Evolutionary conservation across 257 asterid genomes (phyloP).

Genomic region (Voacanga thouarsii): DNA sequence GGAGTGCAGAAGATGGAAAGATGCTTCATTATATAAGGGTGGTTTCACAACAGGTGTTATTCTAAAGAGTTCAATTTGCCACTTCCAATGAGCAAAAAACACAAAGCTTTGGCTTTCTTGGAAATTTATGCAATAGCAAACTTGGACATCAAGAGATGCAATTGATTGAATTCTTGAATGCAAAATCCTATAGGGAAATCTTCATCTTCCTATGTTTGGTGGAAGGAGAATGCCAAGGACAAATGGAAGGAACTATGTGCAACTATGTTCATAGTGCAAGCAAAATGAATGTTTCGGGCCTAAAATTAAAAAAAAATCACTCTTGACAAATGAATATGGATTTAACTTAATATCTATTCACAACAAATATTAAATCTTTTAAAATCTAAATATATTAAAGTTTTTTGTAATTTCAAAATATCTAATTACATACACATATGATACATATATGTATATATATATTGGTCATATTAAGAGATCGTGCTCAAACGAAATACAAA

Average conservation of each 20-base stretch:
- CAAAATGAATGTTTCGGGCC: not conserved
- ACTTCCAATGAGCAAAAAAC: not conserved
- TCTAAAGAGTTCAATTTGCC: not conserved
- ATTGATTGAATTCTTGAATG: not conserved
- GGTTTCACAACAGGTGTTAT: not conserved
- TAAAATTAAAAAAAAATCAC: not conserved
- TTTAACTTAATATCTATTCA: too few species aligned
- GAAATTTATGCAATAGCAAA: not conserved
- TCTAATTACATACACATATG: too few species aligned
- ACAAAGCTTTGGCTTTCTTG: too few species aligned
- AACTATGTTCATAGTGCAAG: not conserved
- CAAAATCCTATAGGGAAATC: not conserved
- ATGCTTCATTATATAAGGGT: not conserved
- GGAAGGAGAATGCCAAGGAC: not conserved
- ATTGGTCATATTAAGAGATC: too few species aligned
- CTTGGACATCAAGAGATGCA: not conserved
- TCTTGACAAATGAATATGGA: not conserved
- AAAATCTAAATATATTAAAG: too few species aligned
- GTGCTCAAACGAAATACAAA: not conserved
- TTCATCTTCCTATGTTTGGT: not conserved
- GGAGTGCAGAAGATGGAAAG: not conserved
- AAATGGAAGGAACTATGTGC: not conserved
- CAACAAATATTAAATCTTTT: too few species aligned
- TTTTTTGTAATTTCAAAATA: too few species aligned
- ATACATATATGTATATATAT: too few species aligned